These are phyloP conservation scores for Vaccinium macrocarpon DNA, from an alignment of 148 eudicot species.

Conservation along the genomic window DNA sequence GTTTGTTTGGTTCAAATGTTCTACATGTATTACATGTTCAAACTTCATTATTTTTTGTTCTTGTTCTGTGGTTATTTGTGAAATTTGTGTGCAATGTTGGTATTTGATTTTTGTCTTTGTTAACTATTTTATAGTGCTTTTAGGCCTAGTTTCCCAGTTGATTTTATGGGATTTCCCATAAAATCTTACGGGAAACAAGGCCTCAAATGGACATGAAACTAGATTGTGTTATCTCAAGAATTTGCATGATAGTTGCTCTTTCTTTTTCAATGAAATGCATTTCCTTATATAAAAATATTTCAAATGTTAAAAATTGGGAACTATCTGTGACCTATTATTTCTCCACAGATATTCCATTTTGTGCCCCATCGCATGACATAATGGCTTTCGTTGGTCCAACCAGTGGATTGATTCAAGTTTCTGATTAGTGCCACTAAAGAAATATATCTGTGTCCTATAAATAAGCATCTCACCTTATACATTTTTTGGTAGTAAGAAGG, in stretches of 20 bases:
- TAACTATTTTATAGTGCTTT: background rate
- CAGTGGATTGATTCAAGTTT: background rate
- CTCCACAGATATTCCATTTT: background rate
- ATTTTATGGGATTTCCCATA: too few relatives aligned
- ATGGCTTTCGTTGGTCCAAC: background rate
- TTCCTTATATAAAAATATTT: background rate
- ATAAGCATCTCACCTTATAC: background rate
- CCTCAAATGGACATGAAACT: background rate
- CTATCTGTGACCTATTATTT: background rate
- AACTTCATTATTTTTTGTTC: background rate
- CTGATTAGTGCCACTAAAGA: background rate
- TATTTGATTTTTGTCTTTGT: background rate
- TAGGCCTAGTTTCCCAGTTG: too few relatives aligned
- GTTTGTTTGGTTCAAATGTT: slow-evolving; percentile 13
- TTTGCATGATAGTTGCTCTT: slow-evolving; percentile 1
- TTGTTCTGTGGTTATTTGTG: background rate
- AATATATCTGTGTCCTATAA: background rate
- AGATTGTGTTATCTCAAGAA: background rate
- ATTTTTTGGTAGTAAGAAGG: background rate
- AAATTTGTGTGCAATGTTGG: background rate
- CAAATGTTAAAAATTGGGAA: background rate
- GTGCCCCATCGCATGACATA: background rate
- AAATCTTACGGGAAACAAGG: too few relatives aligned
- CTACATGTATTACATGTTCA: background rate
- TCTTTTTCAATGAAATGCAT: background rate